phyloP scores from a whole-genome alignment of 169 alveolate species.

The Blepharisma undulans region DNA sequence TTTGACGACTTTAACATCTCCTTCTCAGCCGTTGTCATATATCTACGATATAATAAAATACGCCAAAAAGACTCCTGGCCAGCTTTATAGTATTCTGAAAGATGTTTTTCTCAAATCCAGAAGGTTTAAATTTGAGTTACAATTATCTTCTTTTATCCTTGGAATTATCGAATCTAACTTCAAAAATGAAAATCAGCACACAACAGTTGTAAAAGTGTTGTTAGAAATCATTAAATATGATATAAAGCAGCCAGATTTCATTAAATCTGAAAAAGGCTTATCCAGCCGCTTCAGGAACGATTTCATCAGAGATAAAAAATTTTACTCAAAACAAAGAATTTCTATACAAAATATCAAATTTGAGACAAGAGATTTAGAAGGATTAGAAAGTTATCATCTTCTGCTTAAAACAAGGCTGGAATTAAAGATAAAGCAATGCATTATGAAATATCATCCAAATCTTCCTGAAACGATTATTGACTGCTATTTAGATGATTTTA shows the following conservation, averaged over 20 bases:
- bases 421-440: background rate
- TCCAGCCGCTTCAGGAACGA: background rate
- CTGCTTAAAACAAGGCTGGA: background rate
- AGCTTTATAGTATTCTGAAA: background rate
- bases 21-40: background rate
- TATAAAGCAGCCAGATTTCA: background rate
- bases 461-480: background rate
- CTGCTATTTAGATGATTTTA: background rate
- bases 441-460: constrained; percentile 27
- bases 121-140: background rate
- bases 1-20: background rate
- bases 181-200: background rate
- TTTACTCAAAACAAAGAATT: background rate
- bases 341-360: background rate
- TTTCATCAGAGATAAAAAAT: background rate
- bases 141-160: background rate
- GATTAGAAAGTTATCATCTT: background rate
- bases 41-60: background rate
- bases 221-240: background rate
- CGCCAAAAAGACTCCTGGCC: background rate
- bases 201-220: background rate
- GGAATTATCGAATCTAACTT: background rate
- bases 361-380: background rate
- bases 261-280: background rate
- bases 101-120: background rate